Percentiles rank a stretch among this genome's conserved stretches.
phyloP scores from a whole-genome alignment of 2,329 filamentous ascomycete species.

The Berkeleyomyces basicola region DNA sequence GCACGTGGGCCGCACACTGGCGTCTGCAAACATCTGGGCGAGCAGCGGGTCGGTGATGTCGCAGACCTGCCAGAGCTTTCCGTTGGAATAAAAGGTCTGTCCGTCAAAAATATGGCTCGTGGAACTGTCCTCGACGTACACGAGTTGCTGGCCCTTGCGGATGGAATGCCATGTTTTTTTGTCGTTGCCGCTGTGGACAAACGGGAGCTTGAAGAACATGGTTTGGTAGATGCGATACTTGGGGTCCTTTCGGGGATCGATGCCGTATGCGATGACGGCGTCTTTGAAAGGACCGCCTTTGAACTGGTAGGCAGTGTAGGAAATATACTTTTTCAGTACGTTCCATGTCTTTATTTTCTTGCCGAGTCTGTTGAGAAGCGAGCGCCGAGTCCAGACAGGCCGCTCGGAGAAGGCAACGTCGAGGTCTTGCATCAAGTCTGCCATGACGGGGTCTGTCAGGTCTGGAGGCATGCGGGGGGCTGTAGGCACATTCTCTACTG shows the following conservation, averaged over 20 bases:
- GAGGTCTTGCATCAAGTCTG: constrained; percentile 47
- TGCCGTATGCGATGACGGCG: constrained; percentile 65
- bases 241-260: constrained; percentile 67
- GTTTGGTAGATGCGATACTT: constrained; percentile 75
- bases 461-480: constrained; percentile 45
- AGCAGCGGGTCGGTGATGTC: constrained; percentile 76
- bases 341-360: constrained; percentile 34
- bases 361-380: constrained; percentile 56
- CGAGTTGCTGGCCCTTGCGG: constrained; percentile 21
- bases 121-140: constrained; percentile 24
- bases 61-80: constrained; percentile 87
- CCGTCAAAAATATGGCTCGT: constrained; percentile 72
- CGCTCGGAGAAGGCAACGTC: constrained; percentile 50
- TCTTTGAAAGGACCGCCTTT: constrained; percentile 85
- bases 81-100: constrained; percentile 54
- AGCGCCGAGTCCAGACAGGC: constrained; percentile 75
- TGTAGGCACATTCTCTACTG: constrained; percentile 43
- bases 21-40: constrained; percentile 44
- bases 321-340: constrained; percentile 55
- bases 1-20: constrained; percentile 40
- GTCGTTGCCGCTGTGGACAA: constrained; percentile 22
- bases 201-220: constrained; percentile 62
- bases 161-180: constrained; percentile 15
- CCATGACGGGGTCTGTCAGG: constrained; percentile 43
- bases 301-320: constrained; percentile 84